Evolutionary conservation across 164 flowering plant genomes (phyloP).

Genomic region (Chimonanthus praecox): DNA sequence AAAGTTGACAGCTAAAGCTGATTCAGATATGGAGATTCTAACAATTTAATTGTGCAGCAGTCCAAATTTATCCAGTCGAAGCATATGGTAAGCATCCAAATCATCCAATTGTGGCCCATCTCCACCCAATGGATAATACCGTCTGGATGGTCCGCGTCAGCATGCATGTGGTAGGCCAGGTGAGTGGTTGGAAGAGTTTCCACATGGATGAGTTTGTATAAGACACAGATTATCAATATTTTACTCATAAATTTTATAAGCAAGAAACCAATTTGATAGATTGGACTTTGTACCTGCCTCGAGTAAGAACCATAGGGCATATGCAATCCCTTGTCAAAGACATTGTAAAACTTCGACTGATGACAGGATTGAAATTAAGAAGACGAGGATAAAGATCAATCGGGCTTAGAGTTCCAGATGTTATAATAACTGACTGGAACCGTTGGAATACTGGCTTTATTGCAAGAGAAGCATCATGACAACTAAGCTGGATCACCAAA

Average conservation of each 20-base stretch:
- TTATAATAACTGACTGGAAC: slow-evolving; percentile 93
- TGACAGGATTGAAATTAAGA: slow-evolving; percentile 92
- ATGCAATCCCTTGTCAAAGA: slow-evolving; percentile 98
- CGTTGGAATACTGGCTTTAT: slow-evolving; percentile 97
- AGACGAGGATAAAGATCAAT: slow-evolving; percentile 97
- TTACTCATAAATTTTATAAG: background rate
- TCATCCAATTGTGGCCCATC: background rate
- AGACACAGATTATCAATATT: background rate
- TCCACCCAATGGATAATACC: background rate
- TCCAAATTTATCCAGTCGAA: background rate
- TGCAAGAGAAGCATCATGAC: slow-evolving; percentile 99
- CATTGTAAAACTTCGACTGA: slow-evolving; percentile 95
- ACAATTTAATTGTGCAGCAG: background rate
- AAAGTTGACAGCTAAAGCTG: background rate
- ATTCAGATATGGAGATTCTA: too few species aligned
- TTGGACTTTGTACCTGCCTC: slow-evolving; percentile 68
- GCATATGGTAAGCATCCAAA: background rate
- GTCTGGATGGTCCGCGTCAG: background rate
- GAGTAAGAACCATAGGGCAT: slow-evolving; percentile 98
- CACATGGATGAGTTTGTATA: background rate
- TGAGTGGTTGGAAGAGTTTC: background rate
- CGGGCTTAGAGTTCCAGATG: slow-evolving; percentile 97
- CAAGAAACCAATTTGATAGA: background rate
- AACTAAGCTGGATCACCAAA: slow-evolving; percentile 63
- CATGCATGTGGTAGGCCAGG: background rate